phyloP scores from a whole-genome alignment of 2,329 filamentous ascomycete species.

The Trichoderma citrinoviride region DNA sequence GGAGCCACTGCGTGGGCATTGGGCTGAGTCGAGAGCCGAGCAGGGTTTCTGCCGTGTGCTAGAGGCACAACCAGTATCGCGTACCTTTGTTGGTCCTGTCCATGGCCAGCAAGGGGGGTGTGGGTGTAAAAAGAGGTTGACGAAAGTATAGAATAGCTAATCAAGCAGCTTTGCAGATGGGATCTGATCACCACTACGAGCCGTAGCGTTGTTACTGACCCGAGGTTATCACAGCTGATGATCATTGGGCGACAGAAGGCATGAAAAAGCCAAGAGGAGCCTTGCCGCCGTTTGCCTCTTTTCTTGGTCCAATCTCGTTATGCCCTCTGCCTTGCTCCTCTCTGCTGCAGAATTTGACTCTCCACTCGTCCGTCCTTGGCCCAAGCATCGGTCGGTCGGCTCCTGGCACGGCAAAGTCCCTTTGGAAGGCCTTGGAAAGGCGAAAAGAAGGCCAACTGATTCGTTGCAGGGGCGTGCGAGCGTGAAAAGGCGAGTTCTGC shows the following conservation, averaged over 20 bases:
- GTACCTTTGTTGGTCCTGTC: not conserved
- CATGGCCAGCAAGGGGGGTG: not conserved
- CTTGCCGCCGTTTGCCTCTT: not conserved
- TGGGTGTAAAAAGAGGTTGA: not conserved
- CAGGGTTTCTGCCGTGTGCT: conserved; percentile 12
- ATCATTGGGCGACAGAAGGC: too few species aligned
- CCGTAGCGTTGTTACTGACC: not conserved
- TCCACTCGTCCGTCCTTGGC: not conserved
- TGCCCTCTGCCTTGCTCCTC: not conserved
- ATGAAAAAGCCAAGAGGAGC: not conserved
- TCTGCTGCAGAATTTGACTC: not conserved
- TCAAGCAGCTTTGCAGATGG: not conserved
- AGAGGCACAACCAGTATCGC: not conserved
- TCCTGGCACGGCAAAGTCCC: conserved; percentile 7
- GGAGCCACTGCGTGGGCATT: conserved; percentile 2
- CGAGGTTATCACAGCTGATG: too few species aligned
- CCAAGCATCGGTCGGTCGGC: conserved; percentile 6
- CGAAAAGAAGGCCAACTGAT: not conserved
- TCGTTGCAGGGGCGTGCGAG: conserved; percentile 4
- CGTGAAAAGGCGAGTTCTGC: not conserved
- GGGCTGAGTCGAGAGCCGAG: conserved; percentile 19
- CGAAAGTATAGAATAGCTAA: not conserved
- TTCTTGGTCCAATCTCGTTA: not conserved
- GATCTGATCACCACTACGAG: too few species aligned
- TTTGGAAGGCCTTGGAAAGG: conserved; percentile 10